Conservation (phyloP, 1,139 yeast species). For the Magnusiomyces clavatus region DNA sequence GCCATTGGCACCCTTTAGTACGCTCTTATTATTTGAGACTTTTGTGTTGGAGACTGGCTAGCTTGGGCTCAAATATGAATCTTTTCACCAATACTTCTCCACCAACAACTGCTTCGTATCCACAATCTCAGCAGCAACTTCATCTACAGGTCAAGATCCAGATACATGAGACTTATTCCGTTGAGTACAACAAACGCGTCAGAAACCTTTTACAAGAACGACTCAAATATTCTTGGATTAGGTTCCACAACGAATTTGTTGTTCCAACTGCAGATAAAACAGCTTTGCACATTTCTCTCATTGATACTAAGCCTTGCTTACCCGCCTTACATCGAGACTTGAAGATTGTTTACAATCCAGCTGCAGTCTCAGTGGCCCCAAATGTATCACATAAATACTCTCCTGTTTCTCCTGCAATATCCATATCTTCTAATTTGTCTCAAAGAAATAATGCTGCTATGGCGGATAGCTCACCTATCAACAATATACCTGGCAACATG, state of each 20-base stretch:
- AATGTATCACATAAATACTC: too few species aligned
- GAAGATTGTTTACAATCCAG: slow-evolving; percentile 37
- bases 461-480: too few species aligned
- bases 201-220: slow-evolving; percentile 23
- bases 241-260: too few species aligned
- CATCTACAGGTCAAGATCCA: too few species aligned
- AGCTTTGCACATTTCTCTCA: too few species aligned
- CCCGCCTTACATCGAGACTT: slow-evolving; percentile 45
- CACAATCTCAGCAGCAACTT: too few species aligned
- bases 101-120: too few species aligned
- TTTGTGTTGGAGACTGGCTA: slow-evolving; percentile 60
- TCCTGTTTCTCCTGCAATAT: too few species aligned
- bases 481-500: neutral
- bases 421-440: too few species aligned
- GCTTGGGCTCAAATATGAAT: slow-evolving; percentile 26
- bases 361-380: slow-evolving; percentile 2
- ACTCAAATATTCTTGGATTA: slow-evolving; percentile 18
- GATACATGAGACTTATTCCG: slow-evolving; percentile 6
- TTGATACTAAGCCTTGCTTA: slow-evolving; percentile 33
- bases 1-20: slow-evolving; percentile 76
- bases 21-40: slow-evolving; percentile 62
- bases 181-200: slow-evolving; percentile 28
- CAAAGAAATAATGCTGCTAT: too few species aligned
- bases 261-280: too few species aligned
- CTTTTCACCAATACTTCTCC: slow-evolving; percentile 17